Base-by-base conservation (phyloP, 192 early-diverging fungal species). In the Anaeromyces robustus region DNA sequence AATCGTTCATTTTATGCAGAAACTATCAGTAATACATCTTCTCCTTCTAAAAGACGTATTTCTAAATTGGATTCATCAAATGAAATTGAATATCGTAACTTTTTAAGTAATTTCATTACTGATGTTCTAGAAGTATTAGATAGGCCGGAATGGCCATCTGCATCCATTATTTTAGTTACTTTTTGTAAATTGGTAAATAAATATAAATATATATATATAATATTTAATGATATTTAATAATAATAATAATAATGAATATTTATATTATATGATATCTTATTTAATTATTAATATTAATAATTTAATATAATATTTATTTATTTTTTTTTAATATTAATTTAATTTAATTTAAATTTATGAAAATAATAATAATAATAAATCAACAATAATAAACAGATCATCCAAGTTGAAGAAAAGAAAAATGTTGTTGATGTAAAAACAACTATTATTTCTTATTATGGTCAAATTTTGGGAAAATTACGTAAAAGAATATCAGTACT, bases 121-220 rank as follows among this genome's bases (percentile, higher is more conserved):
- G 95, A 98, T 85, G 84, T 93, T 0, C 81, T 95, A 31, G 81
- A 83, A 6, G 89, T 95, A 2, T 84, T 96, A 41, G 89, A 92
- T 28, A 91, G 93, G 22, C 95, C 96, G 5, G 95, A 96, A 52
- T 98, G 96, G 96, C 96, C 96, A 1, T 92, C 87, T 12, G 94
- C 96, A 0, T 94, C 95, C 78, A 81, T 94, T 19, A 88, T 92
- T 77, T 79, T 94, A 9, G 83, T 89, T 30, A 82, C 93, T 16
- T 92, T 93, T 68, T 92, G 89, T 41, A 89, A 88, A 39, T 86
- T 96, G 86, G 89, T 94, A 85, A 81, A 83, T 39, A n/a, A n/a
- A n/a, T n/a, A n/a, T n/a, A n/a, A n/a, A n/a, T n/a, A n/a, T n/a
- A n/a, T n/a, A n/a, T n/a, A n/a, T n/a, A n/a, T n/a, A n/a, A n/a